Conservation (phyloP, 2,329 filamentous ascomycete species). For the Septoria linicola region DNA sequence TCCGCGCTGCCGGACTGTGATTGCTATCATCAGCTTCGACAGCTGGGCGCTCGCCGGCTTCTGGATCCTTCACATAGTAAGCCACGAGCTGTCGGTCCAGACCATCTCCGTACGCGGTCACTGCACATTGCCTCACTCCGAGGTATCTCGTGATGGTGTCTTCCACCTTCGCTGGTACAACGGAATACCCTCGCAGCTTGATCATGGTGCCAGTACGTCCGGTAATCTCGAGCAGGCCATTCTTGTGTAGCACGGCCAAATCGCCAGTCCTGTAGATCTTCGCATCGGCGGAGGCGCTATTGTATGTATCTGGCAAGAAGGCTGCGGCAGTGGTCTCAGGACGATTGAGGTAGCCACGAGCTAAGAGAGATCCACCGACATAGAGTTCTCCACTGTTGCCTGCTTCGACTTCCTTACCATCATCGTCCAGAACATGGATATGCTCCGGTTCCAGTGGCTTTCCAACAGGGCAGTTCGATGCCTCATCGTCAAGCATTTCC, state of each 20-base stretch:
- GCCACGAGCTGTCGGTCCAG: conserved; percentile 73
- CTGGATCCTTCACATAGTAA: conserved; percentile 69
- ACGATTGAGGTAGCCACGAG: conserved; percentile 75
- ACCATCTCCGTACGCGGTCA: conserved; percentile 72
- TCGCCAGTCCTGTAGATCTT: conserved; percentile 76
- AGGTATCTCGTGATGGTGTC: conserved; percentile 68
- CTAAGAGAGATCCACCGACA: conserved; percentile 70
- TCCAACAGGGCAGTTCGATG: conserved; percentile 71
- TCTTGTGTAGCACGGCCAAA: conserved; percentile 64
- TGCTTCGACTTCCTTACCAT: conserved; percentile 60
- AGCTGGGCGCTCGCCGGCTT: conserved; percentile 57
- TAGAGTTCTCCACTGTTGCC: conserved; percentile 71
- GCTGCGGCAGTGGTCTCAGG: conserved; percentile 73
- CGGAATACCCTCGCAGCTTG: conserved; percentile 75
- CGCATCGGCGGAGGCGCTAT: conserved; percentile 53
- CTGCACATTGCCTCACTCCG: conserved; percentile 69
- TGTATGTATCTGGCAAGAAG: conserved; percentile 67
- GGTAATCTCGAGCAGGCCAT: conserved; percentile 70
- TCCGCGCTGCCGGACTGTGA: conserved; percentile 67
- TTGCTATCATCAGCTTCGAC: conserved; percentile 69
- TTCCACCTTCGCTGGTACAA: conserved; percentile 74
- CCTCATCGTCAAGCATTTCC: conserved; percentile 61
- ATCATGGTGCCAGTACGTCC: conserved; percentile 77
- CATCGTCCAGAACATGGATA: conserved; percentile 71
- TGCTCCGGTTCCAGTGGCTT: conserved; percentile 66